Base-by-base conservation (phyloP, 106 monocot species). In the Phalaenopsis aphrodite region DNA sequence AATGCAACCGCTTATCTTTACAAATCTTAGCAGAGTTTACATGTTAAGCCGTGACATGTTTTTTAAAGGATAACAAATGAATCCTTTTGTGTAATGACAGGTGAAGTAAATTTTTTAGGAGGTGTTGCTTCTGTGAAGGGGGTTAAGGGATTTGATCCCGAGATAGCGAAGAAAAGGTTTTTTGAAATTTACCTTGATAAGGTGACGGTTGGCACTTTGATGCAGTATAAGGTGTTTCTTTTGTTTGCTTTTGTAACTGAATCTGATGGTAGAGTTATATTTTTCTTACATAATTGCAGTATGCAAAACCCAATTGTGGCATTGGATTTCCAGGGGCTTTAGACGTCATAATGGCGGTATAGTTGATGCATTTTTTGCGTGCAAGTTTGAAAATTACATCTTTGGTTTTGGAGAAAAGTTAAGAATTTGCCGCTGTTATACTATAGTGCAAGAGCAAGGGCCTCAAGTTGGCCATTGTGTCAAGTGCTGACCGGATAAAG, bases 271-370 rank as follows among this genome's bases (percentile, higher is more conserved):
- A 36, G 19, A 2, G 42, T 75, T 17, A 46, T 47, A 36, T 46
- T 45, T 1, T 72, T 58, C 2, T 69, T 87, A 19, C 42, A 48
- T 79, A 49, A 41, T 79, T 84, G 57, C 85, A 99, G 98, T 99
- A 99, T 82, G 98, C 98, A 5, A 94, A 94, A 76, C 98, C 94
- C 21, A 82, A 93, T 66, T 87, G 88, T 78, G 91, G 94, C 23
- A 94, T 99, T 83, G 98, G 98, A 75, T 99, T 99, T 78, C 98
- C 94, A 12, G 94, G 94, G n/a, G 98, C 94, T 4, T 84, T 99
- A 77, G 91, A 99, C 74, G 88, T 99, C 49, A 84, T 99, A 47
- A 87, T 36, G 84, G 88, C 94, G 90, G 98, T 94, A 85, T 67
- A 36, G 11, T 2, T 83, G 61, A 4, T 45, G 72, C 1, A 0